Base-by-base conservation (phyloP, 2,329 filamentous ascomycete genomes). In the Aspergillus ochraceus region DNA sequence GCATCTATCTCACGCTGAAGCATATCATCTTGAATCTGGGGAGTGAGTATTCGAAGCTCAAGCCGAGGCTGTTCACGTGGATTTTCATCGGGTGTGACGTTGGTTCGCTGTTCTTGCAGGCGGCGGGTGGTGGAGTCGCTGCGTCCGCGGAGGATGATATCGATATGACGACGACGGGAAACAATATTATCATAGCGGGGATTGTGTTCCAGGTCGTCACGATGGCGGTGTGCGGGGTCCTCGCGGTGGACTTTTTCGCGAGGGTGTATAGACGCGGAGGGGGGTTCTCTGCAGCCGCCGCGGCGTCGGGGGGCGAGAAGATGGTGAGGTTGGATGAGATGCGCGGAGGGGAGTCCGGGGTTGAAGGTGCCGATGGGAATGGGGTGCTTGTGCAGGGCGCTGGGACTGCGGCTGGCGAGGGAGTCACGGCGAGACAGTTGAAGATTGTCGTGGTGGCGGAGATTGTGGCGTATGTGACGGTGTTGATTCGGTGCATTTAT, bases 11-110 rank as follows among this genome's bases (percentile, higher is more conserved):
- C 30, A 82, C 79, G 4, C 77, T 87, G 12, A 84, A 84, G 42
- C 82, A 86, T 54, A 79, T 87, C 62, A 81, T 86, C 57, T 70
- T 83, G n/a, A 77, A 79, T 52, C 84, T 86, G 56, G 85, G 85
- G 6, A 70, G 76, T 2, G 70, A 80, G 53, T 73, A 80, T 61
- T 83, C 81, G 22, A 75, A 77, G 26, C 74, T 84, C 55, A 77
- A 75, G 46, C 80, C 82, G 6, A 71, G 74, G 6, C 75, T 80
- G 55, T 87, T 86, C 70, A 86, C 85, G 11, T 81, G 81, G 70
- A 80, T 87, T 60, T 88, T 88, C 73, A 83, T 88, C 63, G 68
- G 75, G n/a, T 85, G 82, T 66, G 86, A 88, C 64, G 64, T 87
- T 47, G 65, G 84, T 55, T 84, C 81, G n/a, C 79, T 88, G n/a